Evolutionary conservation across 495 filamentous ascomycete genomes (phyloP), one percentile per base, ranked within the genome.

Genomic region (Alectoria sarmentosa): DNA sequence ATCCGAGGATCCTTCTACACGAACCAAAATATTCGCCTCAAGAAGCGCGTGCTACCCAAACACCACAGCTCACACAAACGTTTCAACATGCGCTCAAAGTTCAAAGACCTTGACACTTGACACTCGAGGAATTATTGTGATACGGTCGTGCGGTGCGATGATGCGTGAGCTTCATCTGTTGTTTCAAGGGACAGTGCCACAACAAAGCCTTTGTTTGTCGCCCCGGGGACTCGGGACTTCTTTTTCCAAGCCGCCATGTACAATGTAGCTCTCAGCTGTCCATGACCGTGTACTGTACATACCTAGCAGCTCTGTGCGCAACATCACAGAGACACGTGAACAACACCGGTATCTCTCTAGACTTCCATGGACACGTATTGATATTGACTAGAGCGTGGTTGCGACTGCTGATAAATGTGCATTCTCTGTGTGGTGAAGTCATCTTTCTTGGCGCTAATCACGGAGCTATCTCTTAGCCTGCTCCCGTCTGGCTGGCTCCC

Each of bases 401-500:
- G n/a, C n/a, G n/a, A n/a, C n/a, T n/a, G n/a, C n/a, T n/a, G n/a
- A n/a, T n/a, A n/a, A n/a, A n/a, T n/a, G n/a, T n/a, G n/a, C n/a
- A n/a, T n/a, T n/a, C n/a, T n/a, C n/a, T n/a, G n/a, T n/a, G n/a
- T n/a, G 28, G 23, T 32, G 28, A 55, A 32, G 28, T 55, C 52
- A 55, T 34, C 52, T 55, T 34, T 55, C 52, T 34, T 55, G 30
- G 52, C 52, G 52, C 52, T 55, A 55, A 34, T 10, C 0, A 1
- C 14, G 30, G 15, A 34, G 52, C 52, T 55, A 55, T 34, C 52
- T 23, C 0, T 21, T 55, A 55, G 52, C 52, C 15, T 55, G 28
- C 28, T 52, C 52, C 62, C 28, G 26, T 64, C 49, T 56, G 19
- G 34, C 10, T 58, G 39, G 30, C 56, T 41, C 49, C 39, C 49